Evolutionary conservation across 768 basidiomycete genomes (phyloP).

Genomic region (Panus rudis): DNA sequence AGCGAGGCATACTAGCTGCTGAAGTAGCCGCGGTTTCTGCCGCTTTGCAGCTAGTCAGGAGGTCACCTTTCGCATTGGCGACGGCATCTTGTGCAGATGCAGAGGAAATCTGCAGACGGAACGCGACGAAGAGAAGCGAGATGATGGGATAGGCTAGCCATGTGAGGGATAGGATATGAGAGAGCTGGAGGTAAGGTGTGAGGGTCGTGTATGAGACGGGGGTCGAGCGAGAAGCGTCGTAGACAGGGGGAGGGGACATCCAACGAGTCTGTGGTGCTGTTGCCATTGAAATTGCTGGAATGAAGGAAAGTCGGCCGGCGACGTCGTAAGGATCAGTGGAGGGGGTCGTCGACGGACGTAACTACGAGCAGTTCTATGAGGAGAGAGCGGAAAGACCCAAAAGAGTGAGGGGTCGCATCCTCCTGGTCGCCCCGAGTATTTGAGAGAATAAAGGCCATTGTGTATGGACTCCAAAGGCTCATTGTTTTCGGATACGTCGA

Average conservation of each 20-base stretch:
- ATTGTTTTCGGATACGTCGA: slow-evolving; percentile 6
- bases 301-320: slow-evolving; percentile 23
- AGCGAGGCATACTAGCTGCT: slow-evolving; percentile 83
- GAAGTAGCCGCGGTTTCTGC: slow-evolving; percentile 78
- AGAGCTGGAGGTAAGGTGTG: slow-evolving; percentile 77
- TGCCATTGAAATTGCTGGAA: slow-evolving; percentile 23
- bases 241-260: slow-evolving; percentile 44
- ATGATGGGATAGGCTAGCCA: slow-evolving; percentile 91
- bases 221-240: slow-evolving; percentile 40
- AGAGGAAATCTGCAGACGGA: slow-evolving; percentile 71
- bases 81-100: slow-evolving; percentile 62
- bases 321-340: slow-evolving; percentile 11
- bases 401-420: background rate
- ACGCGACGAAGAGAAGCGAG: slow-evolving; percentile 82
- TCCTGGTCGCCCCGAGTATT: slow-evolving; percentile 7
- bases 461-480: slow-evolving; percentile 11
- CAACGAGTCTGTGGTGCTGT: slow-evolving; percentile 22
- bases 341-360: slow-evolving; percentile 18
- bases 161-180: slow-evolving; percentile 77
- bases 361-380: slow-evolving; percentile 11
- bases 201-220: slow-evolving; percentile 30
- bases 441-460: slow-evolving; percentile 16
- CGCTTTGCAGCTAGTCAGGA: slow-evolving; percentile 81
- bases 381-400: slow-evolving; percentile 8
- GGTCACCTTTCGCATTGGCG: slow-evolving; percentile 59